Evolutionary conservation across 2,329 filamentous ascomycete genomes (phyloP).

Genomic region (Pyricularia grisea): DNA sequence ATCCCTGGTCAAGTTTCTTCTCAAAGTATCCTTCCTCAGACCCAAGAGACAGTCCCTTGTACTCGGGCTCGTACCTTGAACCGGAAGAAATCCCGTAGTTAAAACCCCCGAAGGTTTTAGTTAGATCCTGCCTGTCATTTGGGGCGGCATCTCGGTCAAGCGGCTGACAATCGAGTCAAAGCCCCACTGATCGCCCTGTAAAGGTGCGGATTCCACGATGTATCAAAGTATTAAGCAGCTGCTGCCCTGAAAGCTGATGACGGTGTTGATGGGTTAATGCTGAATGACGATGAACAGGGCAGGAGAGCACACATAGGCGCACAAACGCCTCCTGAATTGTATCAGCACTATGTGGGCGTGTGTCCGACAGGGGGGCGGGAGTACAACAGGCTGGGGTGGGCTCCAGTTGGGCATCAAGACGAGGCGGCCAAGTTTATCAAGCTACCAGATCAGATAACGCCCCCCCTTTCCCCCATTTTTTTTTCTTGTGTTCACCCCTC

Average conservation of each 20-base stretch:
- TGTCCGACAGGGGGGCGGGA: neutral
- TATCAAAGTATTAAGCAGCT: neutral
- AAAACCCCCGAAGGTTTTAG: neutral
- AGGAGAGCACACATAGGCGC: neutral
- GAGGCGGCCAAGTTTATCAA: neutral
- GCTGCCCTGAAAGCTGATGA: neutral
- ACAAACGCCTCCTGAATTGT: neutral
- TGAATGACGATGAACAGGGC: neutral
- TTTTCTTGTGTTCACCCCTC: neutral
- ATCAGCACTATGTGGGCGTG: neutral
- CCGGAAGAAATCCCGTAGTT: neutral
- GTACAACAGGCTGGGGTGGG: neutral
- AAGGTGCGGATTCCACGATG: neutral
- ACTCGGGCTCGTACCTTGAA: neutral
- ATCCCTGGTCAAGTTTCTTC: no score
- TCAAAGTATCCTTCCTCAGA: no score
- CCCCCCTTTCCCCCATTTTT: no score
- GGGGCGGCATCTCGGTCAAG: neutral
- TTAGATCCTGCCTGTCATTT: neutral
- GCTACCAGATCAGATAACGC: neutral
- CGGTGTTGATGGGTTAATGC: neutral
- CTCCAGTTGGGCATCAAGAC: neutral
- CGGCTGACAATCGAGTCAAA: neutral
- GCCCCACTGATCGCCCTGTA: neutral
- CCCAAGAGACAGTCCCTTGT: neutral